Evolutionary conservation across 2,329 filamentous ascomycete species (phyloP).

Genomic region (Elsinoe arachidis): DNA sequence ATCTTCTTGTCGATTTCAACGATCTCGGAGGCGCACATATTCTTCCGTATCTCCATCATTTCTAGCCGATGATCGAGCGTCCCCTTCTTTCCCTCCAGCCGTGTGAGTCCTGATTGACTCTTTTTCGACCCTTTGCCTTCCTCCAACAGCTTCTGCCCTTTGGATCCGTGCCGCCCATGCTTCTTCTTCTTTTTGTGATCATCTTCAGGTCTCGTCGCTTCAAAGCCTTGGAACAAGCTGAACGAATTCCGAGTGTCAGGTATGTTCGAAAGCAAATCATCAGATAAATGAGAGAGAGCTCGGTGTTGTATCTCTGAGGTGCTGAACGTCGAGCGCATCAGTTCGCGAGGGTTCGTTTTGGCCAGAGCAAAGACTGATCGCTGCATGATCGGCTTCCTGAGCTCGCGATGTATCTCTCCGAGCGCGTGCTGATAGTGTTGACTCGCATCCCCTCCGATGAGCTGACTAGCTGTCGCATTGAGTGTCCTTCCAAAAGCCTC

Average conservation of each 20-base stretch:
- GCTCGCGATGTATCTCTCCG: slow-evolving; percentile 79
- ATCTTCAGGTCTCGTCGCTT: slow-evolving; percentile 73
- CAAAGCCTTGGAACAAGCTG: slow-evolving; percentile 93
- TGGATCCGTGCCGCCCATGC: slow-evolving; percentile 59
- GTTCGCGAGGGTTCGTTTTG: slow-evolving; percentile 82
- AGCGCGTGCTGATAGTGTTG: slow-evolving; percentile 79
- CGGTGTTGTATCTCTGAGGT: slow-evolving; percentile 89
- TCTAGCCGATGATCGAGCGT: slow-evolving; percentile 77
- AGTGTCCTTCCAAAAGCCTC: slow-evolving; percentile 94
- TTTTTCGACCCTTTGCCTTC: slow-evolving; percentile 52
- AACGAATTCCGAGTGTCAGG: slow-evolving; percentile 79
- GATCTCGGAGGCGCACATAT: slow-evolving; percentile 95
- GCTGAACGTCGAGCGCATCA: slow-evolving; percentile 86
- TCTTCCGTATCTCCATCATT: slow-evolving; percentile 86
- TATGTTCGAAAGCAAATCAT: slow-evolving; percentile 82
- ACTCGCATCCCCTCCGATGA: slow-evolving; percentile 58
- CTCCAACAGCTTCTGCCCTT: slow-evolving; percentile 65
- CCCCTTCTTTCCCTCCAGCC: slow-evolving; percentile 71
- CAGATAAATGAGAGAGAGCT: slow-evolving; percentile 76
- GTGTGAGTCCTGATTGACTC: slow-evolving; percentile 58
- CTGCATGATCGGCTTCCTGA: slow-evolving; percentile 75
- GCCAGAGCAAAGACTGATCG: slow-evolving; percentile 86
- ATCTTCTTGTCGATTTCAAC: slow-evolving; percentile 96
- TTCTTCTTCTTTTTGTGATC: slow-evolving; percentile 55
- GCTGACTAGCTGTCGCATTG: slow-evolving; percentile 80